Evolutionary conservation across 495 filamentous ascomycete genomes (phyloP), one percentile per base, ranked within the genome.

Genomic region (Hyaloscypha variabilis): DNA sequence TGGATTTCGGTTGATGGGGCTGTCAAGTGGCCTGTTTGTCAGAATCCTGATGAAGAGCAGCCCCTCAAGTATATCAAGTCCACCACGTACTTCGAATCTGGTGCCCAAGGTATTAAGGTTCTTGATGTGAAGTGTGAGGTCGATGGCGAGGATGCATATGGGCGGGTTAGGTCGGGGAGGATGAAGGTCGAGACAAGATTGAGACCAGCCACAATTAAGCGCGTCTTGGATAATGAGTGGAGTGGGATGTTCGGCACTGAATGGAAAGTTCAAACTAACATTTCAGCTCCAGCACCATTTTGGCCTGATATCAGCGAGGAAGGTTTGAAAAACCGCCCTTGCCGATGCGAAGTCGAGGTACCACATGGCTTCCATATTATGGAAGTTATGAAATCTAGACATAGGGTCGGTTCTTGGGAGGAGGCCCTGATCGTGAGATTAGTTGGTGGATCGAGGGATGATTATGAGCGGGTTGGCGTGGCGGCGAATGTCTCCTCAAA

Each of bases 1-100:
- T 65, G 63, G 63, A 49, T 29, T 19, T 59, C 54, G 19, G 62
- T 64, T 14, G 53, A 64, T 64, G 31, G 62, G 19, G 51, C 51
- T 49, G 52, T 57, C 23, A 53, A 62, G 17, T 62, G 59, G 59
- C 58, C 58, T 6, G 36, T 60, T 23, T 60, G n/a, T 6, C 58
- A 60, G 21, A 25, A 60, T 10, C 31, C 23, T 26, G n/a, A 60
- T 46, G 58, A 42, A 49, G 31, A 21, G 31, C 58, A 60, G 36
- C 58, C 58, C 11, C 58, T 60, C 30, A 42, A 49, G 21, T 49
- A 60, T 26, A 49, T 49, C 29, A 46, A 17, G 19, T 60, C 58
- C 23, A 42, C 58, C 30, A 60, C 58, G 28, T 60, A 60, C 23
- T 60, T 60, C 36, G 58, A 60, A 21, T 60, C 10, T 60, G 58